Evolutionary conservation across 352 stramenopile genomes (phyloP).

Genomic region (Pythium insidiosum): DNA sequence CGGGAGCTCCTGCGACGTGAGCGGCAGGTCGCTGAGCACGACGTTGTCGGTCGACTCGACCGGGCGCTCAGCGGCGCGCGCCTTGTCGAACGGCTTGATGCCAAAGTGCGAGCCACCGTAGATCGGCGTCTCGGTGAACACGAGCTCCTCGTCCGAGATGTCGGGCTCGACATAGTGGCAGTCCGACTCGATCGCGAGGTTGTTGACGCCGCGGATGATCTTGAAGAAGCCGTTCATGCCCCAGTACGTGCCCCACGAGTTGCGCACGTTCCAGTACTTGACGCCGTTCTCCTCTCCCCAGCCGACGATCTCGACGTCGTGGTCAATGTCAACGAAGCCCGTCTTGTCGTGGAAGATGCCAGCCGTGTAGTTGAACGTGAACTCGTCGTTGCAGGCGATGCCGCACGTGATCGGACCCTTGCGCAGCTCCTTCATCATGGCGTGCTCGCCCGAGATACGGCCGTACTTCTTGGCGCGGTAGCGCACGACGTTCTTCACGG

Average conservation of each 20-base stretch:
- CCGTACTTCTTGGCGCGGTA: conserved; percentile 48
- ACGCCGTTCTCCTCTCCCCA: conserved; percentile 80
- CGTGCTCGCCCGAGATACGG: conserved; percentile 34
- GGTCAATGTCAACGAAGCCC: conserved; percentile 40
- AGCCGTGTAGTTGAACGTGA: conserved; percentile 82
- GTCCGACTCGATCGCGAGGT: conserved; percentile 78
- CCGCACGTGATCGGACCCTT: conserved; percentile 86
- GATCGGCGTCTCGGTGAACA: conserved; percentile 45
- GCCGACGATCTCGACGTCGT: conserved; percentile 91
- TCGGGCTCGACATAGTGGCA: conserved; percentile 78
- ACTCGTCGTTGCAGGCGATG: conserved; percentile 73
- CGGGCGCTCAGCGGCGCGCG: conserved; percentile 62
- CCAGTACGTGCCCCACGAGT: conserved; percentile 89
- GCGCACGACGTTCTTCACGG: conserved; percentile 38
- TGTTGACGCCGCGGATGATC: conserved; percentile 79
- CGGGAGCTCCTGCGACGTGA: conserved; percentile 36
- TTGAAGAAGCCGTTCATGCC: conserved; percentile 92
- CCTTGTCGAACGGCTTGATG: conserved; percentile 43
- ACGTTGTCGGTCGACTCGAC: conserved; percentile 79
- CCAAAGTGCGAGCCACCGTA: conserved; percentile 54
- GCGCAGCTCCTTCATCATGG: conserved; percentile 56
- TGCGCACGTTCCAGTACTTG: conserved; percentile 92
- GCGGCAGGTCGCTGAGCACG: conserved; percentile 33
- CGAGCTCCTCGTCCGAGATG: conserved; percentile 39
- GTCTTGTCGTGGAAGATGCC: conserved; percentile 83